These are phyloP conservation scores for Hymenoscyphus infarciens DNA, from an alignment of 2,329 filamentous ascomycete species.

Conservation along the genomic window DNA sequence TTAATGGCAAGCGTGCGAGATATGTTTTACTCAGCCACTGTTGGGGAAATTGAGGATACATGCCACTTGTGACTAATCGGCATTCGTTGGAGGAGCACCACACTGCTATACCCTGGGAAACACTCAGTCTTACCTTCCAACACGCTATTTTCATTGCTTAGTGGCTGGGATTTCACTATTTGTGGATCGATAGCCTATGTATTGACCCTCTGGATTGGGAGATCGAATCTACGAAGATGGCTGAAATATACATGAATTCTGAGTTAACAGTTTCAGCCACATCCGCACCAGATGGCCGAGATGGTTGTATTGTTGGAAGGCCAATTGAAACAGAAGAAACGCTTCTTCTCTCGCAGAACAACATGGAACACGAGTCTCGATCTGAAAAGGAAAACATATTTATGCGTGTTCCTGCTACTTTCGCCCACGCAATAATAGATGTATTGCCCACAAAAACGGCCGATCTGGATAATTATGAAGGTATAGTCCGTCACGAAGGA, in stretches of 20 bases:
- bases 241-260: background rate
- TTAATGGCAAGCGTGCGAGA: background rate
- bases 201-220: conserved; percentile 10
- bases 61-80: background rate
- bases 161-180: background rate
- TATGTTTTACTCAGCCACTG: background rate
- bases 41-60: background rate
- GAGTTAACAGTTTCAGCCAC: background rate
- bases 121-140: background rate
- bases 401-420: background rate
- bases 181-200: conserved; percentile 10
- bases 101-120: background rate
- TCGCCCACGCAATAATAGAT: background rate
- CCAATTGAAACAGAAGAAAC: background rate
- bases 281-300: background rate
- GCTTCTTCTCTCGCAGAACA: background rate
- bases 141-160: background rate
- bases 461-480: no score
- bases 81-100: background rate
- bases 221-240: background rate
- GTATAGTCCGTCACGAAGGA: background rate
- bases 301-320: background rate
- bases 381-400: background rate
- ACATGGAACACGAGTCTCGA: background rate
- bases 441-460: background rate